Base-by-base conservation (phyloP, 495 filamentous ascomycete genomes). In the Penicillium salamii region DNA sequence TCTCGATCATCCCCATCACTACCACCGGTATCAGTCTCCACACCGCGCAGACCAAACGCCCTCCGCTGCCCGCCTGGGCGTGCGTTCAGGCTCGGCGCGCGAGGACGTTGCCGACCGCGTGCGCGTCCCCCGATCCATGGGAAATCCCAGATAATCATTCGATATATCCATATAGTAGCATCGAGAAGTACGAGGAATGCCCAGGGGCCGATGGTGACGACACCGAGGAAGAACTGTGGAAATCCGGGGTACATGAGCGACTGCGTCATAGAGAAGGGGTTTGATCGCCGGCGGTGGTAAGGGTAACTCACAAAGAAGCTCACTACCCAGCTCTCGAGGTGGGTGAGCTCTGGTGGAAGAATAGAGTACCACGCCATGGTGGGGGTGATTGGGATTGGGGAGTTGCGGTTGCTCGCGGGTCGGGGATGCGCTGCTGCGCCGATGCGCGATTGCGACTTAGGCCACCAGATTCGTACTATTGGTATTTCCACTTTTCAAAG, bases 141-240 rank as follows among this genome's bases (percentile, higher is more conserved):
- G 1, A 87, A 58, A 45, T 86, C 77, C 63, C 83, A 83, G 24
- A 71, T 66, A 6, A 77, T 52, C 20, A 78, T 70, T 24, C 85
- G 82, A 58, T 77, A 81, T 23, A 85, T 42, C 57, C 88, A 91
- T 14, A 89, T 72, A 20, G 78, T 53, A 17, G 85, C 62, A 55
- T 91, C 87, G 66, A 89, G 87, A 44, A 86, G 39, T 42, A 91
- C 61, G 26, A 89, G 63, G 1, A 80, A 60, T 1, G 78, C 59
- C 84, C 86, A 90, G 3, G 87, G 87, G 11, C 77, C 74, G 46
- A 90, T 81, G 5, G 78, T 83, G 20, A 88, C 55, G 24, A 83
- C 55, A 21, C 77, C 84, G 41, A 89, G 75, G 39, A 90, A 53
- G 13, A 89, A 58, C 87, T 89, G 53, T 63, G 37, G 36, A 37